phyloP scores from a whole-genome alignment of 257 asterid genomes.

The Lithospermum erythrorhizon region DNA sequence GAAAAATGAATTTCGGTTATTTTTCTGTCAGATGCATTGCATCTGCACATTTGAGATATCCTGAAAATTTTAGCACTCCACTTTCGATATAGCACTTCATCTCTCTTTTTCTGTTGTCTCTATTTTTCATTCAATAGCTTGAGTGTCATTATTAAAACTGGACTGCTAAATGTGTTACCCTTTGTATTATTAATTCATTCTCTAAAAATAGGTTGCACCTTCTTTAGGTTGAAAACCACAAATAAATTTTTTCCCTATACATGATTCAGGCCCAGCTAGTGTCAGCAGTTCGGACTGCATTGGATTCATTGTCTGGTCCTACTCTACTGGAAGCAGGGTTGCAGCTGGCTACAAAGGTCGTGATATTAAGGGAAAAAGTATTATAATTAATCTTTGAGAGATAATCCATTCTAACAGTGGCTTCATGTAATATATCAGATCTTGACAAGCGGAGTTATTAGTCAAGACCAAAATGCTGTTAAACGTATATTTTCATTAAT shows the following conservation, averaged over 20 bases:
- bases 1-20: not conserved
- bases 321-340: constrained; percentile 87
- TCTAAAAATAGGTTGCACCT: not conserved
- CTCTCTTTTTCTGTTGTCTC: not conserved
- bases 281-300: constrained; percentile 93
- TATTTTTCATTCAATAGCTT: no score
- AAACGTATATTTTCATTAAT: constrained; percentile 92
- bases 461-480: constrained; percentile 89
- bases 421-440: constrained; percentile 45
- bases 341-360: constrained; percentile 91
- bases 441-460: constrained; percentile 90
- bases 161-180: no score
- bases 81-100: not conserved
- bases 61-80: not conserved
- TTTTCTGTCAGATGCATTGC: not conserved
- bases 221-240: not conserved
- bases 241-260: not conserved
- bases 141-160: no score
- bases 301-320: constrained; percentile 77
- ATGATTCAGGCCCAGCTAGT: constrained; percentile 74
- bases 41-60: not conserved
- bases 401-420: constrained; percentile 15
- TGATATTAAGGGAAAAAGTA: constrained; percentile 4
- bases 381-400: constrained; percentile 10
- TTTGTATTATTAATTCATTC: not conserved